These are phyloP conservation scores for Gaertneriomyces semiglobifer DNA, from an alignment of 192 early-diverging fungal species.

Conservation along the genomic window DNA sequence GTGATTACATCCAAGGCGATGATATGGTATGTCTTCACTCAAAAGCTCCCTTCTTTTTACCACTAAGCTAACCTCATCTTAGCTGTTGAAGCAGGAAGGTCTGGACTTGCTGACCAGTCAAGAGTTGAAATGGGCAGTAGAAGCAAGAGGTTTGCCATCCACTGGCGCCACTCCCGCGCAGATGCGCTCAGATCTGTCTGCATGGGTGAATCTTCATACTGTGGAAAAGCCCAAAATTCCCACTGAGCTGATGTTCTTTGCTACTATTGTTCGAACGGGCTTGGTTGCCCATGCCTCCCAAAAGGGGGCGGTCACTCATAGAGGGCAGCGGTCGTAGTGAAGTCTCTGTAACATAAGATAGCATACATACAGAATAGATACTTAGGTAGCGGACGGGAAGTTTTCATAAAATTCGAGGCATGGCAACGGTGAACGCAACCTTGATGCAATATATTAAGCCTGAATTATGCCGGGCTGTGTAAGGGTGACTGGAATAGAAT, in stretches of 20 bases:
- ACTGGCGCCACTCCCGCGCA: constrained; percentile 4
- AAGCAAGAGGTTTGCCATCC: constrained; percentile 22
- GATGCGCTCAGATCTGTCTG: constrained; percentile 11
- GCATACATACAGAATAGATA: too few relatives aligned
- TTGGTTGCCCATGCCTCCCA: too few relatives aligned
- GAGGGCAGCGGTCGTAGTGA: too few relatives aligned
- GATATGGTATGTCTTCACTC: constrained; percentile 12
- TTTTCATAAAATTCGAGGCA: too few relatives aligned
- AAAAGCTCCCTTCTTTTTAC: not conserved
- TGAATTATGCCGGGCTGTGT: too few relatives aligned
- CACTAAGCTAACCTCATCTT: not conserved
- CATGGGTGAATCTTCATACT: constrained; percentile 10
- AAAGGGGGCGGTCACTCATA: too few relatives aligned
- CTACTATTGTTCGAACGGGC: constrained; percentile 7
- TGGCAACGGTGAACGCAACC: too few relatives aligned
- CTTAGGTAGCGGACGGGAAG: too few relatives aligned
- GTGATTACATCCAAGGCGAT: constrained; percentile 24
- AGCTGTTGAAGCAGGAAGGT: constrained; percentile 20
- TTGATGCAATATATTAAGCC: too few relatives aligned
- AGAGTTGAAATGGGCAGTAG: constrained; percentile 18
- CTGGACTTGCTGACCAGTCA: constrained; percentile 6
- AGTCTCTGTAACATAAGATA: too few relatives aligned
- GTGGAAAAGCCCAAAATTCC: constrained; percentile 12
- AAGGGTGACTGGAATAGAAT: too few relatives aligned
- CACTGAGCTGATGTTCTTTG: constrained; percentile 7